phyloP scores from a whole-genome alignment of 2,329 filamentous ascomycete genomes.

The Claviceps maximensis region DNA sequence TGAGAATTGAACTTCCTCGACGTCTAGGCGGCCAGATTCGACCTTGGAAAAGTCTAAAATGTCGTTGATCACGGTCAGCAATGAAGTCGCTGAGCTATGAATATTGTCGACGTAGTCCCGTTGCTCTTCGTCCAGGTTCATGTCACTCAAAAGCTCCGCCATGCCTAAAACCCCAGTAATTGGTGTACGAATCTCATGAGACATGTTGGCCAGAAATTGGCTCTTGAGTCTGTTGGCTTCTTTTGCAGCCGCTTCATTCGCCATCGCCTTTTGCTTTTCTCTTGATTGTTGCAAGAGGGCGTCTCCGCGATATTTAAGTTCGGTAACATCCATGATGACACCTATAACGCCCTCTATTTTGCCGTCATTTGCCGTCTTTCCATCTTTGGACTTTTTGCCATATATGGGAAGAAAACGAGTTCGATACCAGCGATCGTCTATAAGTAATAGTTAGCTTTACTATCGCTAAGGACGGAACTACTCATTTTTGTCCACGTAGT shows the following conservation, averaged over 20 bases:
- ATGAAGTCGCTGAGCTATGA: slow-evolving; percentile 63
- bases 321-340: slow-evolving; percentile 69
- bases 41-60: slow-evolving; percentile 85
- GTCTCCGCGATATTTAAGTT: slow-evolving; percentile 50
- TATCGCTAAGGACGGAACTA: no score
- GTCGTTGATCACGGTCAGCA: slow-evolving; percentile 82
- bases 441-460: slow-evolving; percentile 2
- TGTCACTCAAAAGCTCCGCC: slow-evolving; percentile 61
- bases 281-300: slow-evolving; percentile 50
- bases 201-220: slow-evolving; percentile 70
- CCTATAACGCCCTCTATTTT: slow-evolving; percentile 61
- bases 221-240: slow-evolving; percentile 71
- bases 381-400: slow-evolving; percentile 39
- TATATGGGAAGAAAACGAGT: slow-evolving; percentile 58
- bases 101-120: slow-evolving; percentile 66
- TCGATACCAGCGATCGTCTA: slow-evolving; percentile 52
- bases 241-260: slow-evolving; percentile 66
- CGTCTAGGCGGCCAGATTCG: slow-evolving; percentile 62
- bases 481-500: no score
- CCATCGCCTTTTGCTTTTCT: slow-evolving; percentile 57
- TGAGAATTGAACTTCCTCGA: slow-evolving; percentile 71
- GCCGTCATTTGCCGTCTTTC: slow-evolving; percentile 29
- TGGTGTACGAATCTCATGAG: slow-evolving; percentile 66
- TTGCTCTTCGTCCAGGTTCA: slow-evolving; percentile 55
- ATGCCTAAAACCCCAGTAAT: slow-evolving; percentile 73